Evolutionary conservation across 257 asterid genomes (phyloP), one percentile per base, ranked within the genome.

Genomic region (Gentiana straminea): DNA sequence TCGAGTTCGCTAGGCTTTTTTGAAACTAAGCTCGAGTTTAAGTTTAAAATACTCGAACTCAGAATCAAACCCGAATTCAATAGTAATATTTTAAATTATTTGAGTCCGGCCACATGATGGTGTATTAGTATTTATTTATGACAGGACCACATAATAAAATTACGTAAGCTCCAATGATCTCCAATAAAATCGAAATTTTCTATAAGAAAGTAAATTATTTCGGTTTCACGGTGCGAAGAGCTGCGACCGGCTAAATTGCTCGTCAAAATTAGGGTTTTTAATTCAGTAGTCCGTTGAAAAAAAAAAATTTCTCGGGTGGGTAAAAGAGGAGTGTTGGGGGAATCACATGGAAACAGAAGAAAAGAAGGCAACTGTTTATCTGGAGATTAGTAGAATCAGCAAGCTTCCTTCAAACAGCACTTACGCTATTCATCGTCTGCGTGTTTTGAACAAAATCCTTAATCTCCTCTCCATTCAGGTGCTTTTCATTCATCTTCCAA

Each of bases 381-480:
- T 86, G 73, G 94, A 82, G 72, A 74, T 86, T 51, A 61, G 60
- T 53, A 75, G 75, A 70, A 48, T 83, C 75, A 77, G 63, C 35
- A 66, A 54, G 7, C 79, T 89, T 24, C 95, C 97, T 7, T 62
- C 73, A 7, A 83, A 76, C 67, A 86, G 96, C 73, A 54, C 64
- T 15, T 82, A 80, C 68, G 96, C 82, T 58, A 62, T 75, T 61
- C 96, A 86, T 41, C 95, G 94, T 35, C 60, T 84, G 62, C 80
- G 88, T 0, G 84, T 86, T 54, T 67, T 86, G 66, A 74, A 77
- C 72, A 84, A 86, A 70, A 78, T 84, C 13, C 76, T 77, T 4
- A 79, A 82, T 43, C 89, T 86, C 33, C 72, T 90, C 33, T 68
- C 86, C 3, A 62, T 80, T 61, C 77, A 84, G 94, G 94, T 86